A percentile compares a stretch with the other conserved stretches of the same genome.
These are phyloP conservation scores for Curvularia eragrostidis DNA, from an alignment of 2,329 filamentous ascomycete genomes.

Conservation along the genomic window DNA sequence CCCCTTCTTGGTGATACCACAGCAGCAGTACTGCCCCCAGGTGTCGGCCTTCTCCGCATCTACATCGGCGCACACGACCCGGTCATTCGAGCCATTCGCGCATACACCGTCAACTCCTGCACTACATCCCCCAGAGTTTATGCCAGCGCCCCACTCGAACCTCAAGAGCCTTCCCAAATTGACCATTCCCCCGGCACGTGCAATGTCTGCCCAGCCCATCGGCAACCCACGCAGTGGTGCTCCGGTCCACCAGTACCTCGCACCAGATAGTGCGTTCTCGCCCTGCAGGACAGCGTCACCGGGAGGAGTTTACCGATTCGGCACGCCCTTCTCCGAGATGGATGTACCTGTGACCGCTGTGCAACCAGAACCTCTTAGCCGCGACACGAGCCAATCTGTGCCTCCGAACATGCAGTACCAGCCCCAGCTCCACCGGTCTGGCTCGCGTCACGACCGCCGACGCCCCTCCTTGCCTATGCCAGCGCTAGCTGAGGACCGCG, in stretches of 20 bases:
- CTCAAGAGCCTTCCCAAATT: slow-evolving; percentile 64
- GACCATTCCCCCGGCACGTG: slow-evolving; percentile 59
- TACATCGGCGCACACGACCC: slow-evolving; percentile 43
- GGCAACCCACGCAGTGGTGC: slow-evolving; percentile 35
- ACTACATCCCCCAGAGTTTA: slow-evolving; percentile 49
- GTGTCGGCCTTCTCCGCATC: slow-evolving; percentile 46
- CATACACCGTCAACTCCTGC: slow-evolving; percentile 32
- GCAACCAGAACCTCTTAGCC: slow-evolving; percentile 72
- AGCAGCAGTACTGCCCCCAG: slow-evolving; percentile 35
- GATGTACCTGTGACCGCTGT: slow-evolving; percentile 83
- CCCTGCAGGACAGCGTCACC: slow-evolving; percentile 61
- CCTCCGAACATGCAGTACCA: slow-evolving; percentile 89
- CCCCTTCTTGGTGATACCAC: slow-evolving; percentile 41
- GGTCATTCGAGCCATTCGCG: slow-evolving; percentile 38
- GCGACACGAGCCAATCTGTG: slow-evolving; percentile 86
- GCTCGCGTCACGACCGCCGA: slow-evolving; percentile 56
- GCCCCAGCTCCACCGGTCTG: slow-evolving; percentile 56
- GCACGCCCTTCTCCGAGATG: slow-evolving; percentile 89
- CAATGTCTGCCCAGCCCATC: slow-evolving; percentile 44
- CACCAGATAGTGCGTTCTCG: slow-evolving; percentile 52
- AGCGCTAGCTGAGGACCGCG: slow-evolving; percentile 69
- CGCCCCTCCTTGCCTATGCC: slow-evolving; percentile 75
- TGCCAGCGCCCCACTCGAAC: slow-evolving; percentile 57
- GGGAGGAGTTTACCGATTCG: slow-evolving; percentile 73
- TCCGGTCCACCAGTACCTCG: slow-evolving; percentile 35